Base-by-base conservation (phyloP, 257 asterid species). In the Primulina huaijiensis region DNA sequence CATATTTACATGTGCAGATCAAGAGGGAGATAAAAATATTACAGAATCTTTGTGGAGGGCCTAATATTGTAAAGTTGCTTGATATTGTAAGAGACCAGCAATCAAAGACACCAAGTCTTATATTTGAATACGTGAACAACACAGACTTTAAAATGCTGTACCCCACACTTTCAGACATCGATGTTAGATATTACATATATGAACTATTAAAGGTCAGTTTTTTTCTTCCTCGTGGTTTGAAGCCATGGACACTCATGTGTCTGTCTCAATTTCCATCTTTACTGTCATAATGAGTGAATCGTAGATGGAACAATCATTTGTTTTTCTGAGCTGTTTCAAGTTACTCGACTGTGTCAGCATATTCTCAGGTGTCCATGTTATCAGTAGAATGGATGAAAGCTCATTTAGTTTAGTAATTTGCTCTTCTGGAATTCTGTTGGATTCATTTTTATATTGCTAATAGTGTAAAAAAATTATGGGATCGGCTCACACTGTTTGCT, bases 41-140 rank as follows among this genome's bases (percentile, higher is more conserved):
- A 11, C 95, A 92, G 86, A 88, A 88, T 81, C 97, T 90, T 27
- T 90, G 88, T 73, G 97, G 96, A 25, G 97, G 97, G 69, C 97
- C 95, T 56, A 92, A 92, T 82, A 88, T 92, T 76, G 95, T 92
- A 83, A 89, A 92, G 86, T 79, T 92, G 92, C 90, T 90, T 35
- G 96, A 89, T 82, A 84, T 90, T 71, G 96, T 92, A 34, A 90
- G 95, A 76, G 97, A 92, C 77, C 97, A 86, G 76, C 96, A 90
- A 72, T 92, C 97, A 35, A 90, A 90, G 85, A 92, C 98, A 8
- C 98, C 93, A n/a, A 85, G 97, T 78, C 89, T 92, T 65, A 85
- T 92, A 64, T 92, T 92, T 78, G 98, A 92, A 76, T 89, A 92
- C 67, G 96, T 92, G 85, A 88, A 92, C 71, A 86, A 90, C 73